Percentiles rank a stretch among this genome's conserved stretches.
Evolutionary conservation across 768 basidiomycete genomes (phyloP).

Genomic region (Hysterangium stoloniferum): DNA sequence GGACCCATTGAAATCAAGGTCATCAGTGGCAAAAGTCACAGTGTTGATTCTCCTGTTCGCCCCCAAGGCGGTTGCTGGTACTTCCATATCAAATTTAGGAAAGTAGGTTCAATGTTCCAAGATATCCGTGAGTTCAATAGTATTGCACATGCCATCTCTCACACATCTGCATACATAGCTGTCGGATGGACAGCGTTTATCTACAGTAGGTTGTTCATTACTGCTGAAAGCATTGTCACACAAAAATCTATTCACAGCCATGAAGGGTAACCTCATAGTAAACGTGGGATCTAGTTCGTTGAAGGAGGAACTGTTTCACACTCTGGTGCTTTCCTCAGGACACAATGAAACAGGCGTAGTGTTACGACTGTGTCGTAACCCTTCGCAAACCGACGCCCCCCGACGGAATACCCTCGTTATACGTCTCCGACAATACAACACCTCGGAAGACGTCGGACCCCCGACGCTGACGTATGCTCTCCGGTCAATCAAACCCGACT

Average conservation of each 20-base stretch:
- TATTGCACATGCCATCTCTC: not conserved
- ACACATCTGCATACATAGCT: constrained; percentile 33
- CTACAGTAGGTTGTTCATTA: constrained; percentile 48
- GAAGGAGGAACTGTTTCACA: constrained; percentile 54
- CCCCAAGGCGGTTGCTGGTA: constrained; percentile 94
- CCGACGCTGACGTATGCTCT: too few species aligned
- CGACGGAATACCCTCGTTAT: too few species aligned
- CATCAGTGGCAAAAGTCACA: constrained; percentile 85
- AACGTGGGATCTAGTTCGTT: constrained; percentile 33
- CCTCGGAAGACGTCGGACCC: too few species aligned
- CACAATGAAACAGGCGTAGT: constrained; percentile 62
- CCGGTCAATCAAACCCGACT: too few species aligned
- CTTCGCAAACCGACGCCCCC: too few species aligned
- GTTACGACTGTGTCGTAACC: too few species aligned
- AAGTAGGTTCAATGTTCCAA: constrained; percentile 66
- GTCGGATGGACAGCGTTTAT: constrained; percentile 86
- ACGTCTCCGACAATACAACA: too few species aligned
- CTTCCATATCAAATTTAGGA: constrained; percentile 67
- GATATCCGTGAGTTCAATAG: constrained; percentile 55
- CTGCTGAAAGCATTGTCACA: not conserved
- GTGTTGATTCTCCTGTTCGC: constrained; percentile 78
- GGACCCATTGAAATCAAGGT: constrained; percentile 71
- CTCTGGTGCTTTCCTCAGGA: constrained; percentile 69
- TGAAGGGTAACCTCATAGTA: constrained; percentile 60
- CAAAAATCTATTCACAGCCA: constrained; percentile 31